Evolutionary conservation across 257 asterid species (phyloP), one percentile per base, ranked within the genome.

Genomic region (Euphrasia confusa): DNA sequence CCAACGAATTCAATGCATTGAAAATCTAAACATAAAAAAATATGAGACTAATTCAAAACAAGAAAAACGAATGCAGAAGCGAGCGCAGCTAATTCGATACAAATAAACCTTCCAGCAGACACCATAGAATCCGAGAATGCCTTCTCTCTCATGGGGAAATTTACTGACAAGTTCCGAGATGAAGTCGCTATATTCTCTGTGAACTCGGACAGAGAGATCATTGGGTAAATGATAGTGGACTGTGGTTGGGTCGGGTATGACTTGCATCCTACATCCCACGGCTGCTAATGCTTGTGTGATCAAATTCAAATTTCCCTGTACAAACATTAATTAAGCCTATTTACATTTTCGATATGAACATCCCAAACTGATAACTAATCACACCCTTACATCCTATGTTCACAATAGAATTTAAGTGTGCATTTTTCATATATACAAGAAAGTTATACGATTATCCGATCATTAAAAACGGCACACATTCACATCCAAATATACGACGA

Each of bases 51-150:
- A 45, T 26, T 56, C 65, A 37, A 59, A 50, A 63, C 63, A 49
- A 42, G 37, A 40, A 2, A 50, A 75, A 61, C 18, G 67, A 53
- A 72, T 58, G 60, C 53, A 72, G 61, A 61, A 72, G 73, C 76
- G 72, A 75, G 79, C 66, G 70, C 61, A 53, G 61, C 75, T 74
- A 74, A 35, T 78, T 88, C 74, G 69, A 75, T 83, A 64, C 58
- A 76, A 65, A 89, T 93, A 70, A 77, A 89, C 99, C 99, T 93
- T 87, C 99, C 99, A 93, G 82, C 99, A 93, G 77, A 59, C 84
- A 18, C 91, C 79, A 26, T 93, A 93, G 73, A 93, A 93, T 60
- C 78, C 76, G 72, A 79, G 86, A 70, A 89, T 89, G 68, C 99
- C 97, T 66, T 87, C 87, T 68, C 72, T 84, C 76, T 93, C 99